These are phyloP conservation scores for Sphaceloma murrayae DNA, from an alignment of 2,329 filamentous ascomycete genomes.

Conservation along the genomic window DNA sequence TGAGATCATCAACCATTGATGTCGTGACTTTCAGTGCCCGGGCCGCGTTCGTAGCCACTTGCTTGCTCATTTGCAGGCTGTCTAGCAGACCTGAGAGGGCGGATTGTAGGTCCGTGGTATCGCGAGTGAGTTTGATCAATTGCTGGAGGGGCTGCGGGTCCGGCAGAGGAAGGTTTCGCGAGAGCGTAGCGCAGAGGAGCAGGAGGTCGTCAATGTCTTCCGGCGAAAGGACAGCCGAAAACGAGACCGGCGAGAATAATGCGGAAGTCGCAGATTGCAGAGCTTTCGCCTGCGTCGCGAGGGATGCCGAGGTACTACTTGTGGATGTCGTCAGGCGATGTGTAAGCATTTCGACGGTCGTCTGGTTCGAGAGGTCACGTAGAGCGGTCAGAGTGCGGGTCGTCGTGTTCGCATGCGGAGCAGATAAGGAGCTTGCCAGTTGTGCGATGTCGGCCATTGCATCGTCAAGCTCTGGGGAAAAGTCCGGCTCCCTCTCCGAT, in stretches of 20 bases:
- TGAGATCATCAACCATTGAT: slow-evolving; percentile 77
- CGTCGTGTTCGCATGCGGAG: slow-evolving; percentile 27
- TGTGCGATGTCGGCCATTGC: slow-evolving; percentile 27
- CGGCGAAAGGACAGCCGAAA: slow-evolving; percentile 52
- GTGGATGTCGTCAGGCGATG: slow-evolving; percentile 29
- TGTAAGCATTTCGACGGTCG: slow-evolving; percentile 26
- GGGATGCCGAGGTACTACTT: slow-evolving; percentile 54
- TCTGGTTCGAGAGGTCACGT: slow-evolving; percentile 30
- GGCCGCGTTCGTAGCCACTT: slow-evolving; percentile 73
- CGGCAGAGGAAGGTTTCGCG: slow-evolving; percentile 58
- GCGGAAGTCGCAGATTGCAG: slow-evolving; percentile 64
- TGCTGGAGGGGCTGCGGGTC: slow-evolving; percentile 56
- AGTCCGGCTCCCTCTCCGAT: slow-evolving; percentile 9
- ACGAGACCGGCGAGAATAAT: slow-evolving; percentile 58
- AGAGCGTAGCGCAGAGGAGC: slow-evolving; percentile 55
- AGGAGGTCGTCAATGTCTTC: slow-evolving; percentile 61
- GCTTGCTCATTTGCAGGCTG: slow-evolving; percentile 85
- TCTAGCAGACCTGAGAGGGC: slow-evolving; percentile 81
- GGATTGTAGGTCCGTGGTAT: slow-evolving; percentile 61
- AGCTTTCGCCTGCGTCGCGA: slow-evolving; percentile 64
- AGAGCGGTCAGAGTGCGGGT: slow-evolving; percentile 26
- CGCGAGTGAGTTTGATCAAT: slow-evolving; percentile 56
- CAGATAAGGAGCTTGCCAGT: slow-evolving; percentile 22
- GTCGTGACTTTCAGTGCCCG: slow-evolving; percentile 70
- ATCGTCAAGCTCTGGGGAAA: slow-evolving; percentile 35